Conservation (phyloP, 2,329 filamentous ascomycete species). For the Ophiostoma pallidulum region DNA sequence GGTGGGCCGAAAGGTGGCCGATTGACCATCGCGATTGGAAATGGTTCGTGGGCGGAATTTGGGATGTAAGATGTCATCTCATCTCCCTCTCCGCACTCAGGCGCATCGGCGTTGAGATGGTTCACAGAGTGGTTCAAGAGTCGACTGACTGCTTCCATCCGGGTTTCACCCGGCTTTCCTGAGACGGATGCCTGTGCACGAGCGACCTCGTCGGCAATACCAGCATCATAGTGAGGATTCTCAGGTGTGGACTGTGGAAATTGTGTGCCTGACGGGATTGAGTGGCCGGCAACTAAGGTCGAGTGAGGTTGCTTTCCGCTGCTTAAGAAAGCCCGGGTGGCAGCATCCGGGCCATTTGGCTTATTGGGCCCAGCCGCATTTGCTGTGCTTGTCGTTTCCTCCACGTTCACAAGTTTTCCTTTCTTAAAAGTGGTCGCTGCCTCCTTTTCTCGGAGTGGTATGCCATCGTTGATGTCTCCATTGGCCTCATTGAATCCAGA, state of each 20-base stretch:
- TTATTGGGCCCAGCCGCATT: slow-evolving; percentile 10
- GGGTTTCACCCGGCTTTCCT: slow-evolving; percentile 41
- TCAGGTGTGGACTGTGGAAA: slow-evolving; percentile 48
- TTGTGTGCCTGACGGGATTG: slow-evolving; percentile 11
- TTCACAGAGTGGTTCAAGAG: slow-evolving; percentile 57
- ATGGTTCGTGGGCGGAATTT: slow-evolving; percentile 40
- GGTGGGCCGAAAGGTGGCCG: slow-evolving; percentile 57
- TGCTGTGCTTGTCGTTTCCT: not conserved
- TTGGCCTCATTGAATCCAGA: not conserved
- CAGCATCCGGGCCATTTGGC: slow-evolving; percentile 15
- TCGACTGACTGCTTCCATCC: slow-evolving; percentile 49
- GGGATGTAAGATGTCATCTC: slow-evolving; percentile 60
- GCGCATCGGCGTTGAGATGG: slow-evolving; percentile 40
- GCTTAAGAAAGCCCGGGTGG: slow-evolving; percentile 19
- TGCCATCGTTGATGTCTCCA: not conserved
- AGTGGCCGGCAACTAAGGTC: slow-evolving; percentile 18
- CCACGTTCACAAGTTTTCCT: not conserved
- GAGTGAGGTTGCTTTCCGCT: slow-evolving; percentile 19
- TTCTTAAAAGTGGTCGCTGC: not conserved
- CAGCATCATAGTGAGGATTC: slow-evolving; percentile 54
- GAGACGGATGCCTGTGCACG: slow-evolving; percentile 51
- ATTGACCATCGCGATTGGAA: slow-evolving; percentile 65
- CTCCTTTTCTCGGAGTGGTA: not conserved
- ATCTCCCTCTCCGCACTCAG: slow-evolving; percentile 40
- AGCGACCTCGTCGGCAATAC: slow-evolving; percentile 50